Conservation (phyloP, 345 rosid species). For the Toxicodendron radicans region DNA sequence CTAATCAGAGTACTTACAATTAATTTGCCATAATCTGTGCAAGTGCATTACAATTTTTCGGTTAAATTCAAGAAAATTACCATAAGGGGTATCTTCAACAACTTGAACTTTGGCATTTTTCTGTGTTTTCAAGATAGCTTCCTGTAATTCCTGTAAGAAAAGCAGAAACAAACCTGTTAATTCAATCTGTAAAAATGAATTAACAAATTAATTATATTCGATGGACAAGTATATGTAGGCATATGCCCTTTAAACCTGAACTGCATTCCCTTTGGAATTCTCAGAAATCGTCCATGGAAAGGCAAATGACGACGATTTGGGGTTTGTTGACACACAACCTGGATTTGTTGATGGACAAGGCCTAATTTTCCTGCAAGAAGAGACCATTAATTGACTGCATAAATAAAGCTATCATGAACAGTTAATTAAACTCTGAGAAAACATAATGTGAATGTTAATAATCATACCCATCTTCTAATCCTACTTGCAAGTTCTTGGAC, state of each 20-base stretch:
- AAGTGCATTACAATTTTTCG: not conserved
- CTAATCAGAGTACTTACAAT: not conserved
- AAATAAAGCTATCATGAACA: not conserved
- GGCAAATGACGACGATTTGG: constrained; percentile 76
- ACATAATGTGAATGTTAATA: not conserved
- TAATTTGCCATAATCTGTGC: not conserved
- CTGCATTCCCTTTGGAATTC: constrained; percentile 40
- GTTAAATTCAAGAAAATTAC: constrained; percentile 35
- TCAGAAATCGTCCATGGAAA: constrained; percentile 77
- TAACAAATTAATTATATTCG: not conserved
- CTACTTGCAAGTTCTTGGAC: constrained; percentile 71
- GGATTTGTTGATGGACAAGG: constrained; percentile 93
- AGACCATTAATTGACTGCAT: not conserved
- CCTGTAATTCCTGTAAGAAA: constrained; percentile 57
- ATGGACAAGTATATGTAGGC: not conserved
- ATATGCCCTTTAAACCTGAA: constrained; percentile 44
- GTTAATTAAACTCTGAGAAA: not conserved
- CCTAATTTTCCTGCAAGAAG: constrained; percentile 63
- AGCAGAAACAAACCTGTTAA: not conserved
- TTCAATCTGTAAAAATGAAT: not conserved
- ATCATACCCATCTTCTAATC: constrained; percentile 69
- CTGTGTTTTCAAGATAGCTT: constrained; percentile 70
- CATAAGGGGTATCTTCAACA: constrained; percentile 66
- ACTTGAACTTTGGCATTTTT: constrained; percentile 57
- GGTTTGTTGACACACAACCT: constrained; percentile 85